Evolutionary conservation across 345 rosid species (phyloP).

Genomic region (Zanthoxylum bungeanum): DNA sequence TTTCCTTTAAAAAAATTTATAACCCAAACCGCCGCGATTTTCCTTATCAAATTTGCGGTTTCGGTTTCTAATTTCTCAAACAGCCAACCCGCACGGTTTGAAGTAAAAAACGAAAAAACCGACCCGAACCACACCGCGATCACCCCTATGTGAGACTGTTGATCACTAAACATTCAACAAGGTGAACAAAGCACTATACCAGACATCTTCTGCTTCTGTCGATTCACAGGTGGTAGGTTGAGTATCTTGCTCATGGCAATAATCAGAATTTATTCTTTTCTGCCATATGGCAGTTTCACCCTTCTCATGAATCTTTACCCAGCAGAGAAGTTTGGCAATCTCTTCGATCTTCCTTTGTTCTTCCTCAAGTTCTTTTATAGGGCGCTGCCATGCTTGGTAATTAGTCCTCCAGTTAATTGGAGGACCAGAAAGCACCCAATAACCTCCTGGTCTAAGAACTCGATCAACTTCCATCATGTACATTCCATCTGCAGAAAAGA

Average conservation of each 20-base stretch:
- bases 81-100: too few relatives aligned
- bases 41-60: too few relatives aligned
- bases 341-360: slow-evolving; percentile 62
- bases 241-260: slow-evolving; percentile 39
- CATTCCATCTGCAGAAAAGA: slow-evolving; percentile 49
- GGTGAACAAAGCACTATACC: slow-evolving; percentile 31
- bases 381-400: slow-evolving; percentile 51
- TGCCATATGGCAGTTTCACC: slow-evolving; percentile 68
- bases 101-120: too few relatives aligned
- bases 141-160: too few relatives aligned
- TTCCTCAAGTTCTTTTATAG: slow-evolving; percentile 53
- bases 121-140: too few relatives aligned
- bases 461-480: slow-evolving; percentile 72
- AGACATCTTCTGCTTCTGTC: slow-evolving; percentile 47
- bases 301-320: slow-evolving; percentile 68
- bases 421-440: slow-evolving; percentile 69
- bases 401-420: slow-evolving; percentile 57
- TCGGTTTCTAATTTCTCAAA: too few relatives aligned
- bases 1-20: too few relatives aligned
- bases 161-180: slow-evolving; percentile 1
- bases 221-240: slow-evolving; percentile 35
- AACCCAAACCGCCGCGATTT: too few relatives aligned
- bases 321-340: slow-evolving; percentile 57
- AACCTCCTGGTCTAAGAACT: slow-evolving; percentile 71
- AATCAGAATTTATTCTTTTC: slow-evolving; percentile 44